phyloP scores from a whole-genome alignment of 371 early-diverging fungal genomes.

The Syncephalastrum contaminatum region DNA sequence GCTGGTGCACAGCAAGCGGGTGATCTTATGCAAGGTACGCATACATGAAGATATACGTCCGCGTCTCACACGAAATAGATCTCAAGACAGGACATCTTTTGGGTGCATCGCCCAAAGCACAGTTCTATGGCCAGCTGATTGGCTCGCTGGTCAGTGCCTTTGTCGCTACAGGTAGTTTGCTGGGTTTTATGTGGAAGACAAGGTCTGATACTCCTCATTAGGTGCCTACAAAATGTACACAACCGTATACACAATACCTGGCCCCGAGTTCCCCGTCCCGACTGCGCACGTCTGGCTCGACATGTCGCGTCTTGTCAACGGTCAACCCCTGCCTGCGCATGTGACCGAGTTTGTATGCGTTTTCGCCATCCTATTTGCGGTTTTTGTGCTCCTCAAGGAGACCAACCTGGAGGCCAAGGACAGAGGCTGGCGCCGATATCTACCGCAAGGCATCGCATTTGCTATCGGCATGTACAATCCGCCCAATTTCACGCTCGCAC shows the following conservation, averaged over 20 bases:
- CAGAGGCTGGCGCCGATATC: slow-evolving; percentile 36
- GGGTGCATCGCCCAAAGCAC: slow-evolving; percentile 79
- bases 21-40: slow-evolving; percentile 76
- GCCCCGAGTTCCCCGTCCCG: slow-evolving; percentile 72
- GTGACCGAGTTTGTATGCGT: slow-evolving; percentile 56
- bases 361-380: slow-evolving; percentile 61
- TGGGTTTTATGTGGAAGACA: slow-evolving; percentile 5
- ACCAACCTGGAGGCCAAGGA: slow-evolving; percentile 2
- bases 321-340: slow-evolving; percentile 69
- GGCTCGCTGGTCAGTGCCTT: slow-evolving; percentile 70
- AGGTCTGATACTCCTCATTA: slow-evolving; percentile 6
- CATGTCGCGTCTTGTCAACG: slow-evolving; percentile 80
- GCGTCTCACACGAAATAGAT: slow-evolving; percentile 39
- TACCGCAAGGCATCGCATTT: slow-evolving; percentile 80
- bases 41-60: background rate
- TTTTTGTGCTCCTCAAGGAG: slow-evolving; percentile 55
- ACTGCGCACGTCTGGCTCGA: slow-evolving; percentile 83
- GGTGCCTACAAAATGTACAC: slow-evolving; percentile 73
- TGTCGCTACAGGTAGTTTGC: slow-evolving; percentile 32
- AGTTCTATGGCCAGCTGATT: slow-evolving; percentile 83
- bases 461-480: slow-evolving; percentile 86
- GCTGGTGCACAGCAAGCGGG: slow-evolving; percentile 57
- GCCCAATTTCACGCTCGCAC: slow-evolving; percentile 76
- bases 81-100: slow-evolving; percentile 85
- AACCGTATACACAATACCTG: slow-evolving; percentile 70